Percentiles rank a stretch among this genome's conserved stretches.
phyloP scores from a whole-genome alignment of 169 alveolate species.

The Cardiosporidium cionae region DNA sequence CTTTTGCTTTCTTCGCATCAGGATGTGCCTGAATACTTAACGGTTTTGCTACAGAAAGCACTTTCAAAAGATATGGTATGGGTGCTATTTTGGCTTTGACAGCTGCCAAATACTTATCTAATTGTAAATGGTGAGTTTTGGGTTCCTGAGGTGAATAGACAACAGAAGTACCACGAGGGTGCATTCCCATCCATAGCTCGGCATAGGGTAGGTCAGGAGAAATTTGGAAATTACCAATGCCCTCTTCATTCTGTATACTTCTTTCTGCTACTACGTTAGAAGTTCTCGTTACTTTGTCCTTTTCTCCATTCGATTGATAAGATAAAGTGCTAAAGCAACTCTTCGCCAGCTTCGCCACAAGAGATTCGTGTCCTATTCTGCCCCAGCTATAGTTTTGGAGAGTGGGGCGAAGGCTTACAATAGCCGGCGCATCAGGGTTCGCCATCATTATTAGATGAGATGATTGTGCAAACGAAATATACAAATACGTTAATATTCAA shows the following conservation, averaged over 20 bases:
- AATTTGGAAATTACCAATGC: background rate
- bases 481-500: too few relatives aligned
- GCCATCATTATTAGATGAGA: too few relatives aligned
- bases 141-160: too few relatives aligned
- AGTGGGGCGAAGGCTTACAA: background rate
- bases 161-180: slow-evolving; percentile 40
- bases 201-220: slow-evolving; percentile 45
- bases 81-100: background rate
- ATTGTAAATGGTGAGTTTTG: too few relatives aligned
- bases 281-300: too few relatives aligned
- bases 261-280: too few relatives aligned
- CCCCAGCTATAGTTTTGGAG: background rate
- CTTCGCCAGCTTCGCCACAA: background rate
- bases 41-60: slow-evolving; percentile 71
- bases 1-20: slow-evolving; percentile 62
- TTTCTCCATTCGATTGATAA: too few relatives aligned
- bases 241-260: too few relatives aligned
- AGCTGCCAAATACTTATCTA: too few relatives aligned
- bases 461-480: too few relatives aligned
- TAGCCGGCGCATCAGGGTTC: too few relatives aligned
- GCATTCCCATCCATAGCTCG: slow-evolving; percentile 87
- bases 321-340: background rate
- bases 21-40: slow-evolving; percentile 84
- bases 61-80: slow-evolving; percentile 63
- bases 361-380: background rate